A percentile compares a stretch with the other conserved stretches of the same genome.
These are phyloP conservation scores for Acer campestre DNA, from an alignment of 345 rosid genomes.

Conservation along the genomic window DNA sequence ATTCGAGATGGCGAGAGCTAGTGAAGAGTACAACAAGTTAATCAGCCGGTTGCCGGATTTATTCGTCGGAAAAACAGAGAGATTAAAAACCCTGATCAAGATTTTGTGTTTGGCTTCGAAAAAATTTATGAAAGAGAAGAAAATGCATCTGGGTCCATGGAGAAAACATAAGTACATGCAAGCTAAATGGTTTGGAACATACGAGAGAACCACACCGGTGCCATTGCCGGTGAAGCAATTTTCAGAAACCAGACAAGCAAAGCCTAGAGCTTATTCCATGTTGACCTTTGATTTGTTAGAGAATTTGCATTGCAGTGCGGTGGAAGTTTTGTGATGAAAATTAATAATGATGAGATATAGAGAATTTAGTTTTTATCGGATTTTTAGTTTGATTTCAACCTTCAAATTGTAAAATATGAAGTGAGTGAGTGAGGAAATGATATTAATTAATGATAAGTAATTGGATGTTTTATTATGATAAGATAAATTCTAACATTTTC, in stretches of 20 bases:
- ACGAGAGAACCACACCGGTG: conserved; percentile 29
- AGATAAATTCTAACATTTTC: not conserved
- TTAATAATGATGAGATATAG: not conserved
- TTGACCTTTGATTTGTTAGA: conserved; percentile 58
- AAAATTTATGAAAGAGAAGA: conserved; percentile 75
- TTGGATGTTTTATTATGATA: not conserved
- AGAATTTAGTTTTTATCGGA: not conserved
- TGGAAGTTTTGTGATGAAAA: conserved; percentile 50
- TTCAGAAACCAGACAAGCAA: conserved; percentile 34
- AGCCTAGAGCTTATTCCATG: conserved; percentile 65
- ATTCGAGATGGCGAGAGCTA: conserved; percentile 80
- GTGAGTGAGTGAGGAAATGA: not conserved
- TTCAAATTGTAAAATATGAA: not conserved
- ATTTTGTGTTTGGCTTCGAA: conserved; percentile 71
- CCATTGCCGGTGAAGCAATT: conserved; percentile 23
- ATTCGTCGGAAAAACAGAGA: conserved; percentile 73
- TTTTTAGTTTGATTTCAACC: not conserved
- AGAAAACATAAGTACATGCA: conserved; percentile 88
- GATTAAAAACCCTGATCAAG: conserved; percentile 66
- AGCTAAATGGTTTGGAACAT: conserved; percentile 79
- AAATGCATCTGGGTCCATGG: conserved; percentile 93
- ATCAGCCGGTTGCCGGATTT: conserved; percentile 56
- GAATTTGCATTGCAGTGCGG: conserved; percentile 42
- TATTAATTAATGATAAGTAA: too few species aligned
- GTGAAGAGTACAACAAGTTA: conserved; percentile 61